A percentile compares a stretch with the other conserved stretches of the same genome.
These are phyloP conservation scores for Xylaria arbuscula DNA, from an alignment of 2,329 filamentous ascomycete genomes.

Conservation along the genomic window DNA sequence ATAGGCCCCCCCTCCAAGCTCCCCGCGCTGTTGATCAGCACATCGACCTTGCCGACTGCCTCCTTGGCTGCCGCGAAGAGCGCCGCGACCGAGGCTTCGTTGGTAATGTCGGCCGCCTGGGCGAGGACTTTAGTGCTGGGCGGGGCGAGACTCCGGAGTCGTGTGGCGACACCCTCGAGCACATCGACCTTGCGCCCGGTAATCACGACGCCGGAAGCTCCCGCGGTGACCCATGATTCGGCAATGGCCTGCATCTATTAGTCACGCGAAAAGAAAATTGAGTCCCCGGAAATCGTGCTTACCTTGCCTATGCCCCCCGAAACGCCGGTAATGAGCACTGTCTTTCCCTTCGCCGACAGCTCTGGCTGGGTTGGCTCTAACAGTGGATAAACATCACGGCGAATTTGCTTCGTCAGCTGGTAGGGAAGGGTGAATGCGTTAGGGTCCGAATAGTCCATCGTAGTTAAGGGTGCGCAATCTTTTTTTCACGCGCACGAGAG, in stretches of 20 bases:
- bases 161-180: background rate
- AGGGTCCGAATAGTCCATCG: background rate
- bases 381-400: background rate
- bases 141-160: background rate
- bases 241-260: background rate
- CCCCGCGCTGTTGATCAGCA: background rate
- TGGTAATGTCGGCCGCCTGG: background rate
- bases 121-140: background rate
- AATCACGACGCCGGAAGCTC: background rate
- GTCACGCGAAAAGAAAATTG: background rate
- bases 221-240: background rate
- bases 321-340: conserved; percentile 1
- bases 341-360: background rate
- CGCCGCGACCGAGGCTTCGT: background rate
- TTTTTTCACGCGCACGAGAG: background rate
- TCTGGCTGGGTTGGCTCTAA: background rate
- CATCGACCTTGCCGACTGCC: background rate
- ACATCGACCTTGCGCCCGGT: background rate
- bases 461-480: background rate
- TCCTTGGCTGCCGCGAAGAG: background rate
- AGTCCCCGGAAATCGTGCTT: background rate
- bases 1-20: background rate
- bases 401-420: background rate
- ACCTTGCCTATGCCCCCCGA: background rate
- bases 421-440: background rate